Evolutionary conservation across 148 eudicot species (phyloP), one percentile per base, ranked within the genome.

Genomic region (Spergularia marina): DNA sequence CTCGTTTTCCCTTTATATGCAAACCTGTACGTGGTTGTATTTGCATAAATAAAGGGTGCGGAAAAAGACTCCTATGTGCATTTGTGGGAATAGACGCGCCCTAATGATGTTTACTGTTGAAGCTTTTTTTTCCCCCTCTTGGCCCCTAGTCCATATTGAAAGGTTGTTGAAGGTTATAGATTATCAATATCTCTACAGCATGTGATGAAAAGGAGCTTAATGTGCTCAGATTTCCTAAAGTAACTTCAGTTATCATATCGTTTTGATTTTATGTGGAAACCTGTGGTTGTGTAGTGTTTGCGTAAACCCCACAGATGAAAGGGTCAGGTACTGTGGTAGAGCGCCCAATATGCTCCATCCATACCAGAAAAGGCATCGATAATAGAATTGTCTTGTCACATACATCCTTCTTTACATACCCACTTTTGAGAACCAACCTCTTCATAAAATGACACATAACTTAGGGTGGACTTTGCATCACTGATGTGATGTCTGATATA

Each of bases 151-250:
- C 30, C 67, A 41, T 51, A 3, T 9, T 51, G 68, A 61, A 77
- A 60, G 21, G 63, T 53, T 51, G n/a, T n/a, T 61, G 76, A 51
- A 44, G 25, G 47, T 57, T 75, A 65, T 65, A 13, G 44, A 55
- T 8, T n/a, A 14, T 4, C 53, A 7, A 1, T 44, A 54, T 68
- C 21, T 10, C 25, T 18, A 14, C 23, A 40, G 49, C 71, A 54
- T 68, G 71, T 75, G 69, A 18, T 63, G 44, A 65, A 44, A 23
- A 49, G 56, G 10, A 39, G 5, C 23, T 40, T 56, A 57, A 11
- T 56, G 14, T 23, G 55, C 53, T 61, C 17, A 23, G 25, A 30
- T 73, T 10, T 44, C 21, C 23, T 16, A 60, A 20, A 5, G 4
- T 53, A 14, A 13, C 54, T 70, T 36, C 51, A 17, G 16, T 56